Conservation (phyloP, 1,284 basidiomycete species). For the Ustilago tritici region DNA sequence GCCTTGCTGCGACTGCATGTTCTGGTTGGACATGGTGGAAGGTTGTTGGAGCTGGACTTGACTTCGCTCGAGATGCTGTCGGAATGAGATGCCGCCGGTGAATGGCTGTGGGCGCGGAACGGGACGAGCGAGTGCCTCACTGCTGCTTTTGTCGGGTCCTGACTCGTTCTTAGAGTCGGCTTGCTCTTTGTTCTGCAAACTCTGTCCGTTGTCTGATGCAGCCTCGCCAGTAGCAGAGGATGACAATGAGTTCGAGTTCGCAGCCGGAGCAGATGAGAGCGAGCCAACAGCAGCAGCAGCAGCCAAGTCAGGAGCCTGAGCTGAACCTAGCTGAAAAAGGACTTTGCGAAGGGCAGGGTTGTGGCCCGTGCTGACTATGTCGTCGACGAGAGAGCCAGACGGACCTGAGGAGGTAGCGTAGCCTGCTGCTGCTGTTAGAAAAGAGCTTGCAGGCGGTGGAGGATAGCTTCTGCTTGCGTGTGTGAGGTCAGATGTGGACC, state of each 20-base stretch:
- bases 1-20: conserved; percentile 17
- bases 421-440: conserved; percentile 7
- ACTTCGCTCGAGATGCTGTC: conserved; percentile 40
- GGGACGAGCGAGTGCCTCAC: conserved; percentile 3
- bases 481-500: background rate
- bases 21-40: conserved; percentile 21
- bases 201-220: background rate
- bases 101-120: conserved; percentile 19
- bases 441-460: conserved; percentile 8
- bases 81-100: conserved; percentile 26
- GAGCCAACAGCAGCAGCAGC: conserved; percentile 29
- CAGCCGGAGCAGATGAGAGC: conserved; percentile 15
- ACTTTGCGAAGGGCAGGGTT: conserved; percentile 48
- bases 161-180: background rate
- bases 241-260: background rate
- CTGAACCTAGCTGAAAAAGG: conserved; percentile 50
- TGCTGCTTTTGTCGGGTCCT: background rate
- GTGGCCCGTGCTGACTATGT: conserved; percentile 43
- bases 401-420: conserved; percentile 4
- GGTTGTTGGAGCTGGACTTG: conserved; percentile 27
- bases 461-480: conserved; percentile 24
- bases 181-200: background rate
- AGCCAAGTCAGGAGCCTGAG: conserved; percentile 30
- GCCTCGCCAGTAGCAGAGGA: background rate
- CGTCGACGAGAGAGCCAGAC: conserved; percentile 21